phyloP scores from a whole-genome alignment of 192 early-diverging fungal species.

The Gaertneriomyces semiglobifer region DNA sequence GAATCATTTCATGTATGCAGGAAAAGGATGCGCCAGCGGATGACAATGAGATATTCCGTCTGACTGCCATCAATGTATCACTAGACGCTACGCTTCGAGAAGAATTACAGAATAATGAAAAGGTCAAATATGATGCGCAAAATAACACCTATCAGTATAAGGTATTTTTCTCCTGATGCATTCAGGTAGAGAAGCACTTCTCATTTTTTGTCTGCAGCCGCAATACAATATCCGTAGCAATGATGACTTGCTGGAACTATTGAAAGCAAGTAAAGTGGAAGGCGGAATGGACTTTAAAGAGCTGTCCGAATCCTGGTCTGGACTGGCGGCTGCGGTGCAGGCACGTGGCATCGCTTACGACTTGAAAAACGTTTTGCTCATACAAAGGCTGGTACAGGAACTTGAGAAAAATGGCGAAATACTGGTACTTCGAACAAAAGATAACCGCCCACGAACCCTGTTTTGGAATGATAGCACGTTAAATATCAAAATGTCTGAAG shows the following conservation, averaged over 20 bases:
- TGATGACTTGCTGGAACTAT: slow-evolving; percentile 20
- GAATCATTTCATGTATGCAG: not conserved
- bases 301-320: slow-evolving; percentile 24
- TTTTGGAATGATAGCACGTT: slow-evolving; percentile 20
- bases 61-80: slow-evolving; percentile 19
- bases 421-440: slow-evolving; percentile 18
- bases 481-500: slow-evolving; percentile 25
- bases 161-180: slow-evolving; percentile 1
- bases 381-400: not conserved
- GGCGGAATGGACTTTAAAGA: slow-evolving; percentile 29
- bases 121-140: slow-evolving; percentile 20
- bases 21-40: slow-evolving; percentile 17
- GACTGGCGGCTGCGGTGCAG: slow-evolving; percentile 11
- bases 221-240: slow-evolving; percentile 23
- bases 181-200: not conserved
- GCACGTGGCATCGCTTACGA: not conserved
- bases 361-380: not conserved
- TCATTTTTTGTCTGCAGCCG: slow-evolving; percentile 10
- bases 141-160: slow-evolving; percentile 25
- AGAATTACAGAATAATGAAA: slow-evolving; percentile 20
- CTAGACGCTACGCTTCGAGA: slow-evolving; percentile 8
- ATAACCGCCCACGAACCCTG: slow-evolving; percentile 16
- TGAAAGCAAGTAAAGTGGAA: not conserved
- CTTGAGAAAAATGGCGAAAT: slow-evolving; percentile 22
- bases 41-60: slow-evolving; percentile 20